Base-by-base conservation (phyloP, 306 rosid genomes). In the Fragaria vesca region DNA sequence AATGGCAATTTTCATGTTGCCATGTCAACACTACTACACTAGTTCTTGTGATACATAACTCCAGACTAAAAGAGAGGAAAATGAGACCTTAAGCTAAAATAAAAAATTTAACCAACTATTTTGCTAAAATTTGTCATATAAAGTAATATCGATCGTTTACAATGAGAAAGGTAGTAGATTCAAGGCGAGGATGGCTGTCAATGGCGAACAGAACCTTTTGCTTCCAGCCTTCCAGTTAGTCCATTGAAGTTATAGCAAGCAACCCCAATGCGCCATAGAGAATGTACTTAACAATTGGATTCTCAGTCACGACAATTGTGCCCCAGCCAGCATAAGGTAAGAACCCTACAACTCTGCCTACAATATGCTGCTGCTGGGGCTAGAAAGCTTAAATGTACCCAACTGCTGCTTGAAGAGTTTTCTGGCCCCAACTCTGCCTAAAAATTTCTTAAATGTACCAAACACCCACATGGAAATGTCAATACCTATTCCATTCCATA, bases 311-410 rank as follows among this genome's bases (percentile, higher is more conserved):
- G 45, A 42, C 0, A 6, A 42, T 42, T 1, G 0, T 6, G 45
- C 8, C 45, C 45, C 2, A 42, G 2, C 45, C 45, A 42, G 2
- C 34, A 32, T 32, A 40, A 40, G 43, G 43, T 40, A 40, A 40
- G 43, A 4, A 93, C 98, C 98, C 97, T 2, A 91, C 90, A 24
- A 95, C 98, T 91, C 95, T 89, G 34, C 97, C 98, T 93, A 93
- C 89, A 68, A 93, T 91, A 80, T 93, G 98, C 79, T 91, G 98
- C 26, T 24, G 26, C 26, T 24, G 26, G 26, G 26, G 26, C 26
- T 24, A 24, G 26, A 24, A 24, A 24, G 26, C 26, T 24, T 24
- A 24, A 24, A 24, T 24, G 26, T 24, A 24, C 26, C 26, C 26
- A 24, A 24, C 26, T 24, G 26, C 26, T 24, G 26, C 26, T 24